Evolutionary conservation across 2,329 filamentous ascomycete species (phyloP).

Genomic region (Colletotrichum sojae): DNA sequence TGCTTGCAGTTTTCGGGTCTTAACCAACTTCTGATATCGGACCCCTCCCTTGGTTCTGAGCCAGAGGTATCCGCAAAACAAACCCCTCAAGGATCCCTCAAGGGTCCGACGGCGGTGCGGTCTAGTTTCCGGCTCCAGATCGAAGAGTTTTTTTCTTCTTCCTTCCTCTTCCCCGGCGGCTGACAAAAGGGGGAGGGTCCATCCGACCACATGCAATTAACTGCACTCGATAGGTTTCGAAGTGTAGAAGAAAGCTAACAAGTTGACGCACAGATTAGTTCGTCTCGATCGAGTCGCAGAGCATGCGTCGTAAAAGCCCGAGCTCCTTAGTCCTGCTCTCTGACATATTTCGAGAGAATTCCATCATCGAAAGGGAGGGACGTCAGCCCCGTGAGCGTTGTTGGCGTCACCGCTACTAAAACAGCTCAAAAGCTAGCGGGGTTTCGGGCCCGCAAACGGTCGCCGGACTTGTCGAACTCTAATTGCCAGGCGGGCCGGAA

Average conservation of each 20-base stretch:
- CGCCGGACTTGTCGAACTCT: conserved; percentile 22
- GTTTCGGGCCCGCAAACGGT: conserved; percentile 27
- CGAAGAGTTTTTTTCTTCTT: neutral
- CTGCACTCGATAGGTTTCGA: neutral
- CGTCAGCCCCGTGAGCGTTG: conserved; percentile 2
- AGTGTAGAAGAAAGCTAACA: neutral
- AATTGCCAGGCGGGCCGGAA: neutral
- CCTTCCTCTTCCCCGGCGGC: no score
- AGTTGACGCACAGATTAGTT: conserved; percentile 15
- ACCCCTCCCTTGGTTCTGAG: neutral
- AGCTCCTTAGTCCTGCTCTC: conserved; percentile 3
- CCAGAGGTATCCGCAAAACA: neutral
- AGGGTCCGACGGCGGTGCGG: conserved; percentile 13
- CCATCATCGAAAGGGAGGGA: conserved; percentile 4
- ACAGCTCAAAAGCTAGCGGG: conserved; percentile 7
- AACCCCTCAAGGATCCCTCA: neutral
- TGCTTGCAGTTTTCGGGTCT: conserved; percentile 6
- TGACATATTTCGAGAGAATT: conserved; percentile 3
- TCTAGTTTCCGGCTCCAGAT: neutral
- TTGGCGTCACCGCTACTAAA: neutral
- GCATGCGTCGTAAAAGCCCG: conserved; percentile 11
- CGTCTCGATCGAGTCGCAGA: conserved; percentile 25
- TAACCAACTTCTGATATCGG: conserved; percentile 3
- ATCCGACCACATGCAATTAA: neutral
- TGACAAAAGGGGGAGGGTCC: neutral